These are phyloP conservation scores for Mytilinidion resinicola DNA, from an alignment of 495 filamentous ascomycete genomes.

Conservation along the genomic window DNA sequence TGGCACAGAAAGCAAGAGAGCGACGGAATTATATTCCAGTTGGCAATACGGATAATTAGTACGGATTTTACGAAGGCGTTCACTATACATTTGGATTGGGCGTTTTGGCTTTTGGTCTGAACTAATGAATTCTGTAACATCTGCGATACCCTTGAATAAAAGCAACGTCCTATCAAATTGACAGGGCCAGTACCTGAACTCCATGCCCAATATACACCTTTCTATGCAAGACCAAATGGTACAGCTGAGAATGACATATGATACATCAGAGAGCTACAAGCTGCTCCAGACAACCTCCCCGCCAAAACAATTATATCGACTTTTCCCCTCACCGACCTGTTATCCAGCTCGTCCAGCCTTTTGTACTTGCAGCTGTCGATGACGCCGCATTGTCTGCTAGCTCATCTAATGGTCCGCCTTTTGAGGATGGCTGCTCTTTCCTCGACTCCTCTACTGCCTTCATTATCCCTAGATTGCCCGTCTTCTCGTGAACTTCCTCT, in stretches of 20 bases:
- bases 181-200: slow-evolving; percentile 10
- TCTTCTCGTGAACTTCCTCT: slow-evolving; percentile 13
- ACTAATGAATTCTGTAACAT: slow-evolving; percentile 9
- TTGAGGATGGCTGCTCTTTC: slow-evolving; percentile 1
- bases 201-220: slow-evolving; percentile 15
- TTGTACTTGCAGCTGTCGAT: slow-evolving; percentile 2
- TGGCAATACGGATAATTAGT: slow-evolving; percentile 15
- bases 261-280: slow-evolving; percentile 6
- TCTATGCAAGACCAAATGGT: slow-evolving; percentile 6
- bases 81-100: not conserved
- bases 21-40: slow-evolving; percentile 27
- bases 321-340: slow-evolving; percentile 15
- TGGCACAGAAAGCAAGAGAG: slow-evolving; percentile 19
- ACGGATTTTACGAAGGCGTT: not conserved
- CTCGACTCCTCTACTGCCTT: slow-evolving; percentile 24
- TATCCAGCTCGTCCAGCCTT: slow-evolving; percentile 29
- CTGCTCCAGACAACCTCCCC: not conserved
- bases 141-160: slow-evolving; percentile 12
- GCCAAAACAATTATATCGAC: not conserved
- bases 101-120: not conserved
- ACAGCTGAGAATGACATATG: slow-evolving; percentile 25
- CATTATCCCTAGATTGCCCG: slow-evolving; percentile 15
- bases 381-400: slow-evolving; percentile 17
- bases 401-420: slow-evolving; percentile 30
- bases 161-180: not conserved